Evolutionary conservation across 2,329 filamentous ascomycete species (phyloP).

Genomic region (Metarhizium rileyi): DNA sequence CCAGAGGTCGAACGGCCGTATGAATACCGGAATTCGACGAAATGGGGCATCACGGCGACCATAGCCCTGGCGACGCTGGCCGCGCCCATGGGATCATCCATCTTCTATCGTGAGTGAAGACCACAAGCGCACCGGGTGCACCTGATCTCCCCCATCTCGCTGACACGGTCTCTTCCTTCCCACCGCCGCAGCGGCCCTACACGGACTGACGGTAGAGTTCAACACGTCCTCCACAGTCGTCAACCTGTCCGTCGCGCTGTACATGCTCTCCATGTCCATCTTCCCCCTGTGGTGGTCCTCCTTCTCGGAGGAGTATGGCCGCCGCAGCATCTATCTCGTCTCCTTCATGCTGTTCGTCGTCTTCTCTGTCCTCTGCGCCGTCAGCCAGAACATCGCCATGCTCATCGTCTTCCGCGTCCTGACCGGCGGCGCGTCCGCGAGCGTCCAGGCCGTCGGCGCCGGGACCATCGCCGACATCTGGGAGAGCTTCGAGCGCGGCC

Average conservation of each 20-base stretch:
- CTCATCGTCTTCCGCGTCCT: slow-evolving; percentile 68
- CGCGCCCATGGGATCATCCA: slow-evolving; percentile 74
- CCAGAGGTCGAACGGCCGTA: slow-evolving; percentile 71
- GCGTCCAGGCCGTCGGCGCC: slow-evolving; percentile 73
- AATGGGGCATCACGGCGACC: slow-evolving; percentile 77
- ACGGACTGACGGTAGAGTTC: slow-evolving; percentile 52
- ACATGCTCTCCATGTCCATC: slow-evolving; percentile 75
- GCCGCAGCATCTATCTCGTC: slow-evolving; percentile 67
- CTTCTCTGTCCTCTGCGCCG: slow-evolving; percentile 59
- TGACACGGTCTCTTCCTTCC: slow-evolving; percentile 3
- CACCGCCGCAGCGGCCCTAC: slow-evolving; percentile 49
- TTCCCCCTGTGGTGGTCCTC: slow-evolving; percentile 83
- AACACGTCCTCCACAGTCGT: slow-evolving; percentile 53
- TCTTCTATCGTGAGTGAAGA: slow-evolving; percentile 83
- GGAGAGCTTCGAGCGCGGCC: slow-evolving; percentile 61
- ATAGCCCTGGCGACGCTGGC: slow-evolving; percentile 68
- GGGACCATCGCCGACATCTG: slow-evolving; percentile 78
- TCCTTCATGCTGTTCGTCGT: slow-evolving; percentile 65
- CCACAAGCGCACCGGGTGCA: too few relatives aligned
- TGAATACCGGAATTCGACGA: slow-evolving; percentile 61
- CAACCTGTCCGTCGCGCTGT: slow-evolving; percentile 68
- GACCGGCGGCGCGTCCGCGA: slow-evolving; percentile 66
- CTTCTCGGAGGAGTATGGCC: slow-evolving; percentile 64
- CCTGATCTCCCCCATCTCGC: slow-evolving; percentile 23
- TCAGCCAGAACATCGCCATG: slow-evolving; percentile 63